Base-by-base conservation (phyloP, 352 stramenopile genomes). In the Globisporangium canariense region DNA sequence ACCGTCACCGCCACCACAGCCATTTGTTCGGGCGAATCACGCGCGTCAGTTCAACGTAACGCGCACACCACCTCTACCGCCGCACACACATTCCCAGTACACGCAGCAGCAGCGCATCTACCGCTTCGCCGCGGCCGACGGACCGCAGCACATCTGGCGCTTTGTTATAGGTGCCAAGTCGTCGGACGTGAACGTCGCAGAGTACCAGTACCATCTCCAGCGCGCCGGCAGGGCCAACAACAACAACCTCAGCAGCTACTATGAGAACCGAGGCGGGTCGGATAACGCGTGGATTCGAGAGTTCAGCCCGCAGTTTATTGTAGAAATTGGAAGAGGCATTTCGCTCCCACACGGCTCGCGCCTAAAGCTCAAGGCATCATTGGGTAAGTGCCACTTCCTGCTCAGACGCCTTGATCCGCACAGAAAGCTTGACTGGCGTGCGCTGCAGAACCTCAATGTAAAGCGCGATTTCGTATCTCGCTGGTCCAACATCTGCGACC, bases 381-480 rank as follows among this genome's bases (percentile, higher is more conserved):
- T 58, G 30, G 52, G 52, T 32, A 58, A 43, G 52, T 45, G 30
- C 18, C 52, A 58, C 52, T 58, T 58, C 32, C 30, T 45, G 30
- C 32, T 45, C 3, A 34, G 52, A 22, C 30, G 18, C 30, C n/a
- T 58, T 16, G 36, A 58, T 30, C 18, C 52, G 1, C 13, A 2
- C 30, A 14, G 52, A 7, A 28, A 58, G 32, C 22, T 58, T n/a
- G 32, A 45, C 52, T 58, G 52, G 52, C 32, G 18, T 3, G 16
- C 18, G 4, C 30, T 58, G 2, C 52, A 58, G 32, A 16, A n/a
- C 9, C 52, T 58, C 9, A 4, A 9, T 38, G 16, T 36, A n/a
- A 58, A 38, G 52, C 52, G 52, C 16, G 52, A 58, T 8, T 58
- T 58, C 18, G 52, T 40, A 3, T 78, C 69, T 51, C 52, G 52